Base-by-base conservation (phyloP, 768 basidiomycete species). In the Russula compacta region DNA sequence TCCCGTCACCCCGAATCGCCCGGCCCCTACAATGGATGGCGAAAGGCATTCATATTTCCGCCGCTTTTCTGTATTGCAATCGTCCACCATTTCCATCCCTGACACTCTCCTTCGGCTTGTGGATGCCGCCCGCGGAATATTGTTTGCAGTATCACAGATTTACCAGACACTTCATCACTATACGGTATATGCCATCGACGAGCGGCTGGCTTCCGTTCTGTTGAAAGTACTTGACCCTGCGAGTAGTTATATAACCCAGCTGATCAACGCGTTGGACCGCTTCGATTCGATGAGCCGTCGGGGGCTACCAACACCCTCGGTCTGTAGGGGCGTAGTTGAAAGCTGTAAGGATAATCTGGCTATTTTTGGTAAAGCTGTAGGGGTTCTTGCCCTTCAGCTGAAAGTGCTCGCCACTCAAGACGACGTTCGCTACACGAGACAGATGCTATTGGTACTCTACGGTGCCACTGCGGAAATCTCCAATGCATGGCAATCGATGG, bases 21-120 rank as follows among this genome's bases (percentile, higher is more conserved):
- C 78, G 1, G 75, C 80, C 3, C 81, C 83, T 19, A 78, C 84
- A 4, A 83, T 89, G 73, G 84, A 92, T 44, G 80, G 82, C 4
- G 91, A 95, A 69, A 83, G 90, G 24, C 89, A 92, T 68, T 89
- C 92, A 1, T 98, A 99, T 73, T 99, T 99, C 75, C 86, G 87
- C 40, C 85, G 94, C n/a, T 77, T 95, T 24, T 93, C 92, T 2
- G 84, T 86, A 36, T 75, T 92, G 5, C 87, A 88, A 1, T 74
- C 77, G 1, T 80, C 82, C 36, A 74, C 78, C 8, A 78, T 83
- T 36, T 79, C 84, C 19, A 80, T 97, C 9, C 90, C 95, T 0
- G 74, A 78, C 15, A 74, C 87, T 14, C 76, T 98, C 8, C 73
- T 84, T 21, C 78, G 77, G 43, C 77, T 95, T 46, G 80, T 93